A percentile compares a stretch with the other conserved stretches of the same genome.
These are phyloP conservation scores for Boletus sp. DNA, from an alignment of 1,284 basidiomycete genomes.

Conservation along the genomic window DNA sequence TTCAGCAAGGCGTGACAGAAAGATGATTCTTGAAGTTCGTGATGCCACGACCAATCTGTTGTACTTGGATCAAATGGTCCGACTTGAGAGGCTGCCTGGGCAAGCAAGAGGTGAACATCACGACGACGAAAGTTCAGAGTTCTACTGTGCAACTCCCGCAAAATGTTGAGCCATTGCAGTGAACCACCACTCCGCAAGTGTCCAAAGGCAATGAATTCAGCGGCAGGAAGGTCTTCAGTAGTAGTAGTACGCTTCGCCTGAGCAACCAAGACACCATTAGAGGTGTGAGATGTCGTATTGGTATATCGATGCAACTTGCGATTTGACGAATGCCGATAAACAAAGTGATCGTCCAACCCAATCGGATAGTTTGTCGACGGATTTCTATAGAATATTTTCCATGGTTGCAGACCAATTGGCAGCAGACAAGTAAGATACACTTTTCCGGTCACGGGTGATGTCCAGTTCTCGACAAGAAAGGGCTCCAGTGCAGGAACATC, in stretches of 20 bases:
- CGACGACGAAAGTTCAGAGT: background rate
- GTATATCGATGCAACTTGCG: slow-evolving; percentile 40
- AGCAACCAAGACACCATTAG: slow-evolving; percentile 45
- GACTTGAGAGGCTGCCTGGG: background rate
- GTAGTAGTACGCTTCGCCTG: slow-evolving; percentile 46
- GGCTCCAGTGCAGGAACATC: background rate
- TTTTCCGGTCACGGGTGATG: slow-evolving; percentile 1
- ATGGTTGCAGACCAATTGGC: background rate
- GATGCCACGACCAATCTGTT: slow-evolving; percentile 38
- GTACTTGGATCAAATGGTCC: background rate
- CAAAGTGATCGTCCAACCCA: slow-evolving; percentile 34
- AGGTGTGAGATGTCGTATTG: slow-evolving; percentile 39
- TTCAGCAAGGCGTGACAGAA: slow-evolving; percentile 41
- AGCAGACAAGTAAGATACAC: background rate
- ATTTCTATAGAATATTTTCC: background rate
- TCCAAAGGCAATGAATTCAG: slow-evolving; percentile 39
- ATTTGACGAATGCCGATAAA: slow-evolving; percentile 39
- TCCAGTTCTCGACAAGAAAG: slow-evolving; percentile 9
- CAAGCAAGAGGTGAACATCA: background rate
- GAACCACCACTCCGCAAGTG: background rate
- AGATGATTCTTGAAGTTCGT: slow-evolving; percentile 28
- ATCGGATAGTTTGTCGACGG: background rate
- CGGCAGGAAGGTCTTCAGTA: slow-evolving; percentile 38
- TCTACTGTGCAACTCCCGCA: background rate
- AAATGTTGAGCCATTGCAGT: background rate